Percentiles rank a stretch among this genome's conserved stretches.
Conservation (phyloP, 768 basidiomycete genomes). For the Boletus reticuloceps region DNA sequence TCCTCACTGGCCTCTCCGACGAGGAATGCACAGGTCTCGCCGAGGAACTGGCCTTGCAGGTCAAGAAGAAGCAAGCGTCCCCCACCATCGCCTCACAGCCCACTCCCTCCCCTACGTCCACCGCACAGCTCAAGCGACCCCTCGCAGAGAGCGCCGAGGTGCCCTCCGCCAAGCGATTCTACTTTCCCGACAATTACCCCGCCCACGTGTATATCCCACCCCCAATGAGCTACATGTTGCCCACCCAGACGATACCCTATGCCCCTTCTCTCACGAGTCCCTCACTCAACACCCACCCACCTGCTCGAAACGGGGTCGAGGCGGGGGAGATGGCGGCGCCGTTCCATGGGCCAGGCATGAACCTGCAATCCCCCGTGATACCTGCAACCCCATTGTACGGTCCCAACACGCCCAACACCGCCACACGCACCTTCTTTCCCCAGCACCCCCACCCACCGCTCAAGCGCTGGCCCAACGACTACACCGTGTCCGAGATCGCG, state of each 20-base stretch:
- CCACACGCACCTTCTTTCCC: constrained; percentile 35
- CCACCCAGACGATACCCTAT: constrained; percentile 28
- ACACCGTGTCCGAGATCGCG: constrained; percentile 64
- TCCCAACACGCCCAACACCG: constrained; percentile 21
- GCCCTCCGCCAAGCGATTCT: constrained; percentile 29
- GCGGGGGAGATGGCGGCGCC: constrained; percentile 15
- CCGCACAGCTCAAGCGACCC: constrained; percentile 26
- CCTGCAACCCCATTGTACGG: constrained; percentile 21
- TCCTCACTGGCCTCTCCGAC: constrained; percentile 56
- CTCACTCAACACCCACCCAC: constrained; percentile 11
- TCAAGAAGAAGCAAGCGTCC: constrained; percentile 16
- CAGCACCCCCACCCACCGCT: constrained; percentile 61
- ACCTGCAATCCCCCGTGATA: constrained; percentile 18
- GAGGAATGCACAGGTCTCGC: constrained; percentile 54
- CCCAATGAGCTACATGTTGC: constrained; percentile 27
- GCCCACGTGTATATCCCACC: constrained; percentile 30
- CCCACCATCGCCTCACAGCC: neutral
- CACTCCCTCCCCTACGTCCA: constrained; percentile 5
- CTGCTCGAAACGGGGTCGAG: constrained; percentile 11
- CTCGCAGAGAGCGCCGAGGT: constrained; percentile 21
- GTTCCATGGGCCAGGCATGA: constrained; percentile 13
- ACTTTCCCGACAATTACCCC: constrained; percentile 26
- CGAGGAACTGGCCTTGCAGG: constrained; percentile 54
- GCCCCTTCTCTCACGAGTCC: constrained; percentile 20
- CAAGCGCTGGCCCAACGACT: constrained; percentile 78